Evolutionary conservation across 768 basidiomycete genomes (phyloP).

Genomic region (Rhizopogon rudus): DNA sequence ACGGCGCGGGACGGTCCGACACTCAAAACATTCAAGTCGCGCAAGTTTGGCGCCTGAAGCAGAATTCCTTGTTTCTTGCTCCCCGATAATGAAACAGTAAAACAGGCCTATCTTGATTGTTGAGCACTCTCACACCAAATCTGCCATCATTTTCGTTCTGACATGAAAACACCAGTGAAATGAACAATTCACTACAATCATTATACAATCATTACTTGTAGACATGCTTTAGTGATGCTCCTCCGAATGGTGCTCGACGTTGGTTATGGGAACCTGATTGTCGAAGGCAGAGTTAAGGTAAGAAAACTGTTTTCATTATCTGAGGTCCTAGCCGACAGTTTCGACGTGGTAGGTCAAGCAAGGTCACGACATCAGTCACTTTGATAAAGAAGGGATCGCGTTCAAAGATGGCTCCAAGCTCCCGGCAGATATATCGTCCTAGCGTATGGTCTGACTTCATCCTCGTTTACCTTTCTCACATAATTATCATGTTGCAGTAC

Average conservation of each 20-base stretch:
- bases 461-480: neutral
- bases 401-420: constrained; percentile 36
- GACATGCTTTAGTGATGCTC: too few relatives aligned
- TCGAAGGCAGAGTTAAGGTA: neutral
- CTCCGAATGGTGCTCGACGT: constrained; percentile 6
- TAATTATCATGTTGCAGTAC: neutral
- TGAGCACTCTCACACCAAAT: too few relatives aligned
- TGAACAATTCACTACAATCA: too few relatives aligned
- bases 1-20: too few relatives aligned
- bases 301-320: neutral
- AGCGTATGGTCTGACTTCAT: constrained; percentile 35
- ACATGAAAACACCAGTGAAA: too few relatives aligned
- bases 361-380: constrained; percentile 30
- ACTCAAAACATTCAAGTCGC: too few relatives aligned
- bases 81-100: too few relatives aligned
- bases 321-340: neutral
- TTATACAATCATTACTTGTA: too few relatives aligned
- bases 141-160: too few relatives aligned
- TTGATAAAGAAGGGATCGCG: constrained; percentile 36
- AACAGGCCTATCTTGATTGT: too few relatives aligned
- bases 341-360: constrained; percentile 20
- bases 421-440: constrained; percentile 39
- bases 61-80: too few relatives aligned
- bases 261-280: neutral
- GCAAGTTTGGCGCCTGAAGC: too few relatives aligned